Percentiles rank a stretch among this genome's conserved stretches.
phyloP scores from a whole-genome alignment of 2,329 filamentous ascomycete genomes.

The Dendrostoma leiphaemia region DNA sequence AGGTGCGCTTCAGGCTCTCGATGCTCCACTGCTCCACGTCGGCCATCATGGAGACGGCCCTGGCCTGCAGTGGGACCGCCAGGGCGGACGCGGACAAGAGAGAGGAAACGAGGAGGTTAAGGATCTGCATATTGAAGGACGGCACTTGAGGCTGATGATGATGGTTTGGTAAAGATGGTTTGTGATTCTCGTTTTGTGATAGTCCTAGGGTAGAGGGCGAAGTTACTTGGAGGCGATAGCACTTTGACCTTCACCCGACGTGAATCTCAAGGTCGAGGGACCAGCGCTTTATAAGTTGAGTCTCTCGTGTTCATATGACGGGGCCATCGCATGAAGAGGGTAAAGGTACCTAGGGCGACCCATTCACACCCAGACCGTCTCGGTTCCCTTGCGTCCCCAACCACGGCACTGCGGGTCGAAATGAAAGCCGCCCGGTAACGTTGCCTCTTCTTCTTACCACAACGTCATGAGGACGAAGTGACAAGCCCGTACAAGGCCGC shows the following conservation, averaged over 20 bases:
- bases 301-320: neutral
- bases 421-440: neutral
- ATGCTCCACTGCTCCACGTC: constrained; percentile 38
- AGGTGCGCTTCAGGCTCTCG: constrained; percentile 34
- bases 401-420: neutral
- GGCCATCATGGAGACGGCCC: constrained; percentile 27
- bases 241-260: neutral
- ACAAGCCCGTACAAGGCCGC: neutral
- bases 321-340: too few relatives aligned
- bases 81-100: constrained; percentile 25
- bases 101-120: constrained; percentile 25
- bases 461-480: neutral
- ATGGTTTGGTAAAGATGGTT: neutral
- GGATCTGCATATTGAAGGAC: constrained; percentile 35
- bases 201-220: too few relatives aligned
- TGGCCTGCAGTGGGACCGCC: constrained; percentile 25
- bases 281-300: neutral
- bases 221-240: too few relatives aligned
- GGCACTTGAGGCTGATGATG: neutral
- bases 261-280: too few relatives aligned
- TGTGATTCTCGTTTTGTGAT: neutral
- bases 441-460: neutral
- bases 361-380: neutral
- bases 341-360: neutral
- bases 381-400: neutral